Evolutionary conservation across 2,329 filamentous ascomycete species (phyloP), one percentile per base, ranked within the genome.

Genomic region (Calonectria multiphialidica): DNA sequence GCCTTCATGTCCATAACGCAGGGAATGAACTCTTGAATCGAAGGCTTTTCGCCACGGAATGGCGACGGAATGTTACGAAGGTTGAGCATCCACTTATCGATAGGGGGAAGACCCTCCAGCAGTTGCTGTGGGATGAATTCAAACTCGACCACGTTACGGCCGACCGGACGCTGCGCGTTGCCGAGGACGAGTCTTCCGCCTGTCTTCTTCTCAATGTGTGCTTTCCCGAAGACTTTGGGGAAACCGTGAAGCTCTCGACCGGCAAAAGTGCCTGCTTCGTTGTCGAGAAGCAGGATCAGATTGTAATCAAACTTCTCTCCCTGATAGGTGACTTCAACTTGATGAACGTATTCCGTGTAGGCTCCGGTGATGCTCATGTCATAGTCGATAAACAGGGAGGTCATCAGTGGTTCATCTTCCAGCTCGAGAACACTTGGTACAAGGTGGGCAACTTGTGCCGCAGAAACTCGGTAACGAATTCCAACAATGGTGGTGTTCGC

Each of bases 241-340:
- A 66, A 70, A 0, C 71, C 71, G 33, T 66, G 57, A 18, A 66
- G 45, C 37, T 72, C 71, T 21, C 71, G 71, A 3, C 71, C 71
- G 7, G 71, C 55, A 21, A 66, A 72, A n/a, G 70, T 70, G 45
- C 67, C 71, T 5, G 67, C 62, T 25, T 70, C 71, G 62, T 72
- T 72, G 45, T 72, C 71, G 23, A 72, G 62, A 30, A 72, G 42
- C 37, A 72, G 66, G 33, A 70, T 47, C 13, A 72, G 53, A 12
- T 66, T 62, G 50, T 57, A 72, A 18, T 70, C 53, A 21, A 55
- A 72, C 40, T 66, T 70, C 16, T 72, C 62, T 15, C 67, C 71
- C 23, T 63, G 45, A 62, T 70, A 72, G 3, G 37, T 70, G 6
- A 72, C 71, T 37, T 72, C 67, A 30, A 72, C 71, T 23, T 72